Conservation (phyloP, 345 rosid species). For the Camelina neglecta region DNA sequence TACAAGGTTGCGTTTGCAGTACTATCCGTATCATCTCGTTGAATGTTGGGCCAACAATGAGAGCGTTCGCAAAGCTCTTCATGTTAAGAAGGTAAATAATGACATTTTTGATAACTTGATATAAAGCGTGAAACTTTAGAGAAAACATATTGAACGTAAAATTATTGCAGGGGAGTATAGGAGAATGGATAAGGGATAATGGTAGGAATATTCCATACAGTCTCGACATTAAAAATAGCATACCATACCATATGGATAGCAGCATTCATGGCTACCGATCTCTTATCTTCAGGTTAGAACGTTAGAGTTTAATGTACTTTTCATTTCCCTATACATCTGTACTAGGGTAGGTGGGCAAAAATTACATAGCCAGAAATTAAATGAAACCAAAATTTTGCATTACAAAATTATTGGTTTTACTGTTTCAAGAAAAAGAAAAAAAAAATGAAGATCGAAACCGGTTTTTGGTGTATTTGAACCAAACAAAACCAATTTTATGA, state of each 20-base stretch:
- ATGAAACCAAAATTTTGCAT: not conserved
- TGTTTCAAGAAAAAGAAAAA: too few species aligned
- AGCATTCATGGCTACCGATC: slow-evolving; percentile 32
- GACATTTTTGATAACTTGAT: not conserved
- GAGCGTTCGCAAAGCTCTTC: slow-evolving; percentile 40
- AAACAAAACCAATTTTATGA: not conserved
- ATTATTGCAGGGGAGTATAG: slow-evolving; percentile 19
- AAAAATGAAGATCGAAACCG: not conserved
- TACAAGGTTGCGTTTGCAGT: slow-evolving; percentile 15
- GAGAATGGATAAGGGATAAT: slow-evolving; percentile 17
- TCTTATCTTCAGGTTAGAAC: slow-evolving; percentile 38
- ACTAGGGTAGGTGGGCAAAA: not conserved
- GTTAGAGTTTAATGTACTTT: not conserved
- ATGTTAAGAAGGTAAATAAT: slow-evolving; percentile 20
- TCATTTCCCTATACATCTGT: not conserved
- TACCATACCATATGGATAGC: slow-evolving; percentile 23
- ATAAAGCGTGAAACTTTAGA: not conserved
- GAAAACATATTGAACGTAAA: not conserved
- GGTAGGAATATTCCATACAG: not conserved
- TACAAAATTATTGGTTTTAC: not conserved
- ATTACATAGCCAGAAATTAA: not conserved
- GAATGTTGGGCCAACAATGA: slow-evolving; percentile 32
- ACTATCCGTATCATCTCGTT: slow-evolving; percentile 23
- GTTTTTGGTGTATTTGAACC: too few species aligned
- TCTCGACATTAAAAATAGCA: not conserved